Percentiles rank a stretch among this genome's conserved stretches.
Evolutionary conservation across 306 rosid species (phyloP).

Genomic region (Pyrus bretschneideri): DNA sequence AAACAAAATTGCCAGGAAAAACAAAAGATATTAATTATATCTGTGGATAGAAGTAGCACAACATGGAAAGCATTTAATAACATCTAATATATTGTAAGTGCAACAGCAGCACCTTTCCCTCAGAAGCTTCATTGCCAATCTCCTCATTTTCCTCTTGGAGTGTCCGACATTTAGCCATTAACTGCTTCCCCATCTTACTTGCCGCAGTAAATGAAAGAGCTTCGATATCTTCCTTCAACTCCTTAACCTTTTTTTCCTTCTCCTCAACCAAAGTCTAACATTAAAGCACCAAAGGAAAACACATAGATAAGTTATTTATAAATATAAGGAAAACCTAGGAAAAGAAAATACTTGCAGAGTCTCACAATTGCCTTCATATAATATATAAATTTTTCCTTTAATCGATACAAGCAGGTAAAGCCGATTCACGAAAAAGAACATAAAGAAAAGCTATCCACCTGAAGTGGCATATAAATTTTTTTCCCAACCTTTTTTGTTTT

Average conservation of each 20-base stretch:
- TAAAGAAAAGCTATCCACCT: not conserved
- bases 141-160: conserved; percentile 97
- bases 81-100: not conserved
- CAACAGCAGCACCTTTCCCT: conserved; percentile 66
- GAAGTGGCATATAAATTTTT: not conserved
- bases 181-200: conserved; percentile 93
- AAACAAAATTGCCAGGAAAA: not conserved
- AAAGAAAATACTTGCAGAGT: not conserved
- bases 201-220: conserved; percentile 84
- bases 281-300: not conserved
- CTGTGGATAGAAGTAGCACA: not conserved
- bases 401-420: not conserved
- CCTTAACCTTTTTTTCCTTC: conserved; percentile 78
- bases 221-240: conserved; percentile 77
- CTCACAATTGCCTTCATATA: not conserved
- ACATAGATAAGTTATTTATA: not conserved
- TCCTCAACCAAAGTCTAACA: conserved; percentile 80
- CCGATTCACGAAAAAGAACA: not conserved
- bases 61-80: not conserved
- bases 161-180: conserved; percentile 94
- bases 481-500: not conserved
- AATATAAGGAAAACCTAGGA: not conserved
- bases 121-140: conserved; percentile 93
- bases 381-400: not conserved
- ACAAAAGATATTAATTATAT: not conserved